Percentiles rank a stretch among this genome's conserved stretches.
Conservation (phyloP, 129 eudicot species). For the Daucus carota region DNA sequence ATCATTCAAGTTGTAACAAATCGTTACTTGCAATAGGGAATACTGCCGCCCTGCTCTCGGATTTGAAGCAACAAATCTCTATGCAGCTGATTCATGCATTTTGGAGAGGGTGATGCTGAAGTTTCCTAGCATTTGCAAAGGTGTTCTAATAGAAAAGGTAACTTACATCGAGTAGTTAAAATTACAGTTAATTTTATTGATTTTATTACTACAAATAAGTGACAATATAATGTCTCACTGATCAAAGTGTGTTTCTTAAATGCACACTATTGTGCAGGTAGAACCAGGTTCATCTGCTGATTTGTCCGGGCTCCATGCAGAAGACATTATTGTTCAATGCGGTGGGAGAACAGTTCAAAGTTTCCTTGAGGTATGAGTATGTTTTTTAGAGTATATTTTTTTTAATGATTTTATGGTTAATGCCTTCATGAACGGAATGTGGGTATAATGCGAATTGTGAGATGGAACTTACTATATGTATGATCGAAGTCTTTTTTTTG, state of each 20-base stretch:
- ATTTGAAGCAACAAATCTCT: background rate
- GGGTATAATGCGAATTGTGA: background rate
- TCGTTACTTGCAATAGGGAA: background rate
- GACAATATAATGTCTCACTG: background rate
- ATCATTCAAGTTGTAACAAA: background rate
- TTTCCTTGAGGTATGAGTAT: background rate
- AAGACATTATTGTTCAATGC: background rate
- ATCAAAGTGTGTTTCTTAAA: background rate
- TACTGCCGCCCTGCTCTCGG: background rate
- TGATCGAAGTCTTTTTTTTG: background rate
- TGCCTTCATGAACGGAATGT: background rate
- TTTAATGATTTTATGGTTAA: background rate
- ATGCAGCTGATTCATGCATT: too few species aligned
- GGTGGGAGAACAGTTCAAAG: background rate
- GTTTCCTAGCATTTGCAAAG: too few species aligned
- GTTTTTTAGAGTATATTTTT: background rate
- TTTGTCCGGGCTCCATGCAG: background rate
- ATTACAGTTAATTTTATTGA: too few species aligned
- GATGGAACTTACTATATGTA: background rate
- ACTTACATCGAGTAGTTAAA: too few species aligned
- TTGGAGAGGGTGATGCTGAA: too few species aligned
- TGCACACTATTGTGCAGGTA: background rate
- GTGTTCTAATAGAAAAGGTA: too few species aligned
- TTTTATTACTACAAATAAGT: too few species aligned
- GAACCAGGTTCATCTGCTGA: background rate